Base-by-base conservation (phyloP, 345 rosid species). In the Bretschneidera sinensis region DNA sequence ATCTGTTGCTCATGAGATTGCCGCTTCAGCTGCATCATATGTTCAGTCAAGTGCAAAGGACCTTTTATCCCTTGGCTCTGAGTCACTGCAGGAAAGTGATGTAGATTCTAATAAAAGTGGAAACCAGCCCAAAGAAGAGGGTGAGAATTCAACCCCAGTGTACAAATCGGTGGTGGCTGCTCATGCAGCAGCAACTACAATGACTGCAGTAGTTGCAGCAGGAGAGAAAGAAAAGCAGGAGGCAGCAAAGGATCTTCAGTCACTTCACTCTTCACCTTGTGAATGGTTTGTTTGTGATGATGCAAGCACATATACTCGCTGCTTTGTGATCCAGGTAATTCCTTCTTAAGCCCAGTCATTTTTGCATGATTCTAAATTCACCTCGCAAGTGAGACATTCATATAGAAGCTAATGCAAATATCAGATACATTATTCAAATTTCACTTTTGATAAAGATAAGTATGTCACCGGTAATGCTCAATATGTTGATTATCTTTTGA, bases 211-310 rank as follows among this genome's bases (percentile, higher is more conserved):
- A 25, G 94, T 89, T 28, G 89, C 94, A 25, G 96, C 98, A 0
- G 85, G 92, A 19, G 94, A 92, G 83, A 82, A 81, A 73, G 90
- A 85, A 61, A 92, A 87, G 68, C 73, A 73, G 50, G 80, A 84
- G 77, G 89, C 97, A 0, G 97, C 94, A 16, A 76, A 49, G 60
- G 83, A 83, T 61, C 77, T 92, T 54, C 96, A 85, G 64, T 92
- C 98, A 20, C 69, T 81, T 53, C 87, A 89, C 50, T 87, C 96
- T 17, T 80, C 94, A 48, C 97, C 97, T 59, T 84, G 98, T 55
- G 96, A 85, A 64, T 92, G 98, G 98, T 87, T 89, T 51, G 60
- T 87, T 19, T 89, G 98, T 66, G 98, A 92, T 16, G 97, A 92
- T 69, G 50, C 70, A 35, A 79, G 81, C 68, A 80, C 91, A 17